Evolutionary conservation across 2,329 filamentous ascomycete species (phyloP).

Genomic region (Tolypocladium ovalisporum): DNA sequence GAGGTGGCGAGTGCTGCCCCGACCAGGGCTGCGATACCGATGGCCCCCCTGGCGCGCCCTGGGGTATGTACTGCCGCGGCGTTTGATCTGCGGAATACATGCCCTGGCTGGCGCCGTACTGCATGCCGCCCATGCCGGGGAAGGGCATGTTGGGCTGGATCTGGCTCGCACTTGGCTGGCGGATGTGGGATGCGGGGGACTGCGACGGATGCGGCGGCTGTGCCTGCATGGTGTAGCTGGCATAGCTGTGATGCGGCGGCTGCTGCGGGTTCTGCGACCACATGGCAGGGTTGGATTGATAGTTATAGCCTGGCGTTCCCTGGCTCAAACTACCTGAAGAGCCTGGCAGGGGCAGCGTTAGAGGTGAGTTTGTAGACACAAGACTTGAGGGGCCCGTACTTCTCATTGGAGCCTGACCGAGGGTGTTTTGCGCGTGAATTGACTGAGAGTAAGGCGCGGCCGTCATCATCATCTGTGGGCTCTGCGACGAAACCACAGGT

Average conservation of each 20-base stretch:
- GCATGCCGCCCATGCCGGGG: conserved; percentile 50
- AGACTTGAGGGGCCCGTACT: conserved; percentile 45
- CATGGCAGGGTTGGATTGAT: conserved; percentile 47
- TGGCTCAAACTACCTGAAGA: conserved; percentile 41
- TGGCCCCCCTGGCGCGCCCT: conserved; percentile 39
- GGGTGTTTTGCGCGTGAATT: conserved; percentile 58
- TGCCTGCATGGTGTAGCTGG: conserved; percentile 40
- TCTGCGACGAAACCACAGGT: conserved; percentile 47
- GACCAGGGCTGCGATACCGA: conserved; percentile 42
- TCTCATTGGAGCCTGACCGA: conserved; percentile 63
- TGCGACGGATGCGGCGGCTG: conserved; percentile 41
- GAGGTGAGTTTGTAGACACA: conserved; percentile 17
- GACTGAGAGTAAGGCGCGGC: conserved; percentile 59
- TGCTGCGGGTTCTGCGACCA: conserved; percentile 58
- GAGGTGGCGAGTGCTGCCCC: conserved; percentile 51
- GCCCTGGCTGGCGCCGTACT: conserved; percentile 43
- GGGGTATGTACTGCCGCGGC: conserved; percentile 57
- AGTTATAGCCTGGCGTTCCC: conserved; percentile 51
- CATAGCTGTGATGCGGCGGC: conserved; percentile 45
- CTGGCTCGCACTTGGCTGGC: conserved; percentile 43
- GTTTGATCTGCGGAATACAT: conserved; percentile 54
- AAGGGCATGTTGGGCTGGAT: conserved; percentile 52
- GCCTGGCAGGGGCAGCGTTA: conserved; percentile 20
- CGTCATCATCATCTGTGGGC: conserved; percentile 57
- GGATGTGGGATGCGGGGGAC: conserved; percentile 48